Evolutionary conservation across 768 basidiomycete species (phyloP), one percentile per base, ranked within the genome.

Genomic region (Rhizopogon vinicolor): DNA sequence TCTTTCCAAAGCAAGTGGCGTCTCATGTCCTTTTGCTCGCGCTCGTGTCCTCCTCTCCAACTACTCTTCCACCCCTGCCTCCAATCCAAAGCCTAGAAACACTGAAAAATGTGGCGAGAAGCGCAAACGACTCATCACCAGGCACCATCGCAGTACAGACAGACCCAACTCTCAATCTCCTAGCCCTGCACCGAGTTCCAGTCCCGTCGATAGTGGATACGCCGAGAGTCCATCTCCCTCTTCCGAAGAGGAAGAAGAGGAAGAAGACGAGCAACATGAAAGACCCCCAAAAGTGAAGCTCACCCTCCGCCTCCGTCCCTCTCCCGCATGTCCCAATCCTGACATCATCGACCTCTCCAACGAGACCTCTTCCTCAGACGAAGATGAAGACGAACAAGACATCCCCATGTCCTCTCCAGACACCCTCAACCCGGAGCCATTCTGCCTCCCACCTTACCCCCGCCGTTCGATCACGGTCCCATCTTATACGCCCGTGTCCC

Each of bases 21-120:
- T 84, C 6, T 82, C 85, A 0, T 91, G 89, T 69, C 89, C 89
- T 5, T 91, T 91, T 66, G 73, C 85, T 5, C 77, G 83, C 55
- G 85, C 80, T 1, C 87, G 87, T n/a, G 86, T 91, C 49, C 77
- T 83, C 39, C 77, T 89, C 3, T 86, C 80, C 65, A 83, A 89
- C 44, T 88, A 87, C 65, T 53, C 68, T 51, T 72, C 70, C 65
- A 74, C 74, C 35, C 35, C 35, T 35, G 12, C 35, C 0, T 66
- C 73, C 63, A 78, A 82, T 37, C 65, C 72, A 80, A 52, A 80
- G 78, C 63, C 66, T 70, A n/a, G 5, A 49, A 46, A 53, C 41
- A 42, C 22, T 33, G 76, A 71, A 49, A 75, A 72, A 54, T 77
- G 74, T 55, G 78, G 78, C 46, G 73, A 77, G 56, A 78, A 78